Evolutionary conservation across 1,284 basidiomycete species (phyloP).

Genomic region (Papiliotrema nemorosa): DNA sequence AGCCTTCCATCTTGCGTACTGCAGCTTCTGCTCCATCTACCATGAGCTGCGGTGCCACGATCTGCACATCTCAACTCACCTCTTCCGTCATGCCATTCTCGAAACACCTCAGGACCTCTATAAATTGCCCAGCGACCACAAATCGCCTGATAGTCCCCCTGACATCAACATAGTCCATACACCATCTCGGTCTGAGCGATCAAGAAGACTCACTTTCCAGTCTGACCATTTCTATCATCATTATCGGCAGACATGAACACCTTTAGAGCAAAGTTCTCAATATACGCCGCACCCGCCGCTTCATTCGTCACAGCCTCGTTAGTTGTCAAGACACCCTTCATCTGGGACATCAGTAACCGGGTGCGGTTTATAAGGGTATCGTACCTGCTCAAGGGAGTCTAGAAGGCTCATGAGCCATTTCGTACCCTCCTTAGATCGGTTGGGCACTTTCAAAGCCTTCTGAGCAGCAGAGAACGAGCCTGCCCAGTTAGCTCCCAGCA

Average conservation of each 20-base stretch:
- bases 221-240: constrained; percentile 73
- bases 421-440: constrained; percentile 62
- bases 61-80: constrained; percentile 18
- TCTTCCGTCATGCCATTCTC: constrained; percentile 48
- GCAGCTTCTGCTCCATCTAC: constrained; percentile 50
- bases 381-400: constrained; percentile 66
- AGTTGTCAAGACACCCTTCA: constrained; percentile 69
- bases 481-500: constrained; percentile 46
- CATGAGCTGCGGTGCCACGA: neutral
- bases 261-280: constrained; percentile 89
- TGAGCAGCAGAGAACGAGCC: constrained; percentile 88
- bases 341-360: constrained; percentile 37
- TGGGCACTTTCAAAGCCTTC: constrained; percentile 68
- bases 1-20: constrained; percentile 50
- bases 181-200: neutral
- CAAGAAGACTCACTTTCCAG: constrained; percentile 60
- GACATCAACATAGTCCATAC: neutral
- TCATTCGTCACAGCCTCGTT: constrained; percentile 83
- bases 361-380: constrained; percentile 13
- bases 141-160: constrained; percentile 47
- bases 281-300: constrained; percentile 74
- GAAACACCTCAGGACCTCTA: constrained; percentile 47
- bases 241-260: constrained; percentile 88
- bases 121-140: constrained; percentile 48
- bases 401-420: constrained; percentile 71